Evolutionary conservation across 805 yeast species (phyloP).

Genomic region (Suhomyces sp.): DNA sequence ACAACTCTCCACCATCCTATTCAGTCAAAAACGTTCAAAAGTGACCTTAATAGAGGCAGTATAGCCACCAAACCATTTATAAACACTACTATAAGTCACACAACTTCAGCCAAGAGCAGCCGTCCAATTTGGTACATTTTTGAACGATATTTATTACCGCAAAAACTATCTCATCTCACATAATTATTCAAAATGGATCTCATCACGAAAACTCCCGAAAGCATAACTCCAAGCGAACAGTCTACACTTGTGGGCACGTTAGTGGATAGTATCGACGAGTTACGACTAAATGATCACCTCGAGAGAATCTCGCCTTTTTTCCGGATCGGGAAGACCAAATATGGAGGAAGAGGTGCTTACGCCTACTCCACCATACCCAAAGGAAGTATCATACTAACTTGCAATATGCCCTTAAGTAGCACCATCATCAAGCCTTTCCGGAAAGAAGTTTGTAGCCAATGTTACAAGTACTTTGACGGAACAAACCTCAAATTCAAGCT

Average conservation of each 20-base stretch:
- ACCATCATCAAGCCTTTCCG: conserved; percentile 52
- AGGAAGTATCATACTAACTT: conserved; percentile 41
- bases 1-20: too few relatives aligned
- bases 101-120: too few relatives aligned
- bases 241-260: conserved; percentile 3
- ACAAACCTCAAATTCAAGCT: conserved; percentile 44
- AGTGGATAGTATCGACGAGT: conserved; percentile 1
- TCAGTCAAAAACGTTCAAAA: too few relatives aligned
- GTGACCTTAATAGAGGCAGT: too few relatives aligned
- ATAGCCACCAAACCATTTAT: too few relatives aligned
- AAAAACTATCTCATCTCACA: neutral
- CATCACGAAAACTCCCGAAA: too few relatives aligned
- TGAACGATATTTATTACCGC: too few relatives aligned
- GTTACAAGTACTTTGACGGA: conserved; percentile 52
- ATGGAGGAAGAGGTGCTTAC: conserved; percentile 65
- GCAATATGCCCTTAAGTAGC: conserved; percentile 45
- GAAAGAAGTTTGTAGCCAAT: conserved; percentile 60
- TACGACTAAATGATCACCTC: neutral
- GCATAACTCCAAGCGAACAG: conserved; percentile 4
- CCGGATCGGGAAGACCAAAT: conserved; percentile 39
- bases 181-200: neutral
- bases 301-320: conserved; percentile 29
- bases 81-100: too few relatives aligned
- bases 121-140: too few relatives aligned
- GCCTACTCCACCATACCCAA: conserved; percentile 40